Conservation (phyloP, 176 grass and related monocot genomes). For the Otatea glauca region DNA sequence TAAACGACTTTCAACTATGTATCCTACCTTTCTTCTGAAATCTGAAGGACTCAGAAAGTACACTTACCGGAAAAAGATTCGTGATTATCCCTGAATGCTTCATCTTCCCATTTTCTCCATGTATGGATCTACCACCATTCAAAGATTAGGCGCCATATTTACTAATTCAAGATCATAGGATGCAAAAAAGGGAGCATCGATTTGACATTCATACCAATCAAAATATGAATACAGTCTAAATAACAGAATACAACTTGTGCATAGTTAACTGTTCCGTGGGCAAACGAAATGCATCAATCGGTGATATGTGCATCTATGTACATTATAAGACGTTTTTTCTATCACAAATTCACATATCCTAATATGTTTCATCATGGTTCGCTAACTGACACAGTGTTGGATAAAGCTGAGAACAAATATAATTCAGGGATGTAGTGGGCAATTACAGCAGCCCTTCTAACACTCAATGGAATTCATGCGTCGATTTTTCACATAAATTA, state of each 20-base stretch:
- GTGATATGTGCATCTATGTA: not conserved
- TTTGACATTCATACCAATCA: not conserved
- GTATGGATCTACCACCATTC: conserved; percentile 71
- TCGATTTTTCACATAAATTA: not conserved
- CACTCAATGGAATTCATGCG: not conserved
- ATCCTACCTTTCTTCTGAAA: not conserved
- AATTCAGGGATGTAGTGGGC: not conserved
- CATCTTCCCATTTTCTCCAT: conserved; percentile 99
- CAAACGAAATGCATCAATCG: not conserved
- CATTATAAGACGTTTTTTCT: conserved; percentile 12
- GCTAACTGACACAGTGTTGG: not conserved
- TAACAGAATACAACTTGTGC: not conserved
- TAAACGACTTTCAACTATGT: conserved; percentile 24
- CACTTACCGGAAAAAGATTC: conserved; percentile 74
- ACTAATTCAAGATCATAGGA: not conserved
- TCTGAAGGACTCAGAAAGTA: not conserved
- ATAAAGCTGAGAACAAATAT: conserved; percentile 1
- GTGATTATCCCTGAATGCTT: conserved; percentile 83
- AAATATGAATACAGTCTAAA: not conserved
- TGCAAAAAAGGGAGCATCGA: not conserved
- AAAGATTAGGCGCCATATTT: conserved; percentile 33
- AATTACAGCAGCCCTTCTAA: not conserved
- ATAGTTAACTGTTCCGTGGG: not conserved
- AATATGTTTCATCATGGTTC: not conserved
- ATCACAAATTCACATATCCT: not conserved